A percentile compares a stretch with the other conserved stretches of the same genome.
Evolutionary conservation across 768 basidiomycete genomes (phyloP).

Genomic region (Mycena rebaudengoi): DNA sequence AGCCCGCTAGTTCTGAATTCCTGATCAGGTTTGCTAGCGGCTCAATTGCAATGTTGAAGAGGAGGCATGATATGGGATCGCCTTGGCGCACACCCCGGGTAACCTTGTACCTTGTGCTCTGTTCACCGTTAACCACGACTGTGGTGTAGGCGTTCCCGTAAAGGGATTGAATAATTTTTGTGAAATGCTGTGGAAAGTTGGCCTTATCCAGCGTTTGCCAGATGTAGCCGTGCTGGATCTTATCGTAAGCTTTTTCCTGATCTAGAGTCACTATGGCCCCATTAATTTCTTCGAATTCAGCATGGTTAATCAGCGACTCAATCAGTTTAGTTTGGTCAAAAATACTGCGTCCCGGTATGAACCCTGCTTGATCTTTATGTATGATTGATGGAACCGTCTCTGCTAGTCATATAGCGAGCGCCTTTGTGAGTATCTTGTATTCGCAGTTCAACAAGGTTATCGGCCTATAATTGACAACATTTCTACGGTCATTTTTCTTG

Average conservation of each 20-base stretch:
- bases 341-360: slow-evolving; percentile 31
- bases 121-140: slow-evolving; percentile 19
- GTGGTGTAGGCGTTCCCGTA: slow-evolving; percentile 18
- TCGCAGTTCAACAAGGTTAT: slow-evolving; percentile 8
- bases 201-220: background rate
- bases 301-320: slow-evolving; percentile 15
- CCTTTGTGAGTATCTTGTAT: slow-evolving; percentile 10
- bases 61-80: slow-evolving; percentile 47
- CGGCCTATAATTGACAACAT: background rate
- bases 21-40: slow-evolving; percentile 42
- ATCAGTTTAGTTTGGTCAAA: slow-evolving; percentile 32
- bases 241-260: slow-evolving; percentile 22
- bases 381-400: background rate
- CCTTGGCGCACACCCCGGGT: slow-evolving; percentile 37
- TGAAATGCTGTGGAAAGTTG: slow-evolving; percentile 16
- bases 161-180: slow-evolving; percentile 23
- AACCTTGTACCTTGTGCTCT: slow-evolving; percentile 23
- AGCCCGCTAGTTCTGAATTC: slow-evolving; percentile 37
- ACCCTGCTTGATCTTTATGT: slow-evolving; percentile 26
- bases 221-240: slow-evolving; percentile 29
- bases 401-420: background rate
- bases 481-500: slow-evolving; percentile 5
- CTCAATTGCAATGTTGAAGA: slow-evolving; percentile 52
- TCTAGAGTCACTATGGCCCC: slow-evolving; percentile 3
- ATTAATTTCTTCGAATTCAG: background rate